Evolutionary conservation across 2,329 filamentous ascomycete species (phyloP), one percentile per base, ranked within the genome.

Genomic region (Calcarisporium arbuscula): DNA sequence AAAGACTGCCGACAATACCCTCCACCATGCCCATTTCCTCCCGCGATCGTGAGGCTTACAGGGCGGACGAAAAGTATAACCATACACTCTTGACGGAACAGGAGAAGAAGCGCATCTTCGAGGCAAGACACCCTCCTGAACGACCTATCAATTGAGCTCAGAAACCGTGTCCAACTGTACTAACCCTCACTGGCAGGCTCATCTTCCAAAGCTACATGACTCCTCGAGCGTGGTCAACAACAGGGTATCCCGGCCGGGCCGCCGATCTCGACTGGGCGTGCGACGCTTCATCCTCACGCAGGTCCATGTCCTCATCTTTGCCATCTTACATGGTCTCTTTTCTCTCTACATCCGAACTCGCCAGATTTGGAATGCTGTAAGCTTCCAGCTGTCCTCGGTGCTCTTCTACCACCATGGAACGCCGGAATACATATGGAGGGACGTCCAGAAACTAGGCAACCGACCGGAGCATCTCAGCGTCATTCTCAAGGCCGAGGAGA

Each of bases 341-440:
- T 90, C 86, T 6, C 67, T 96, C 45, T 94, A 92, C 58, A 82
- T 95, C 46, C 83, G 88, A 43, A 62, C 86, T 39, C 80, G 89
- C 38, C 80, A 87, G 54, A 77, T 79, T 36, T 92, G 87, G 64
- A 82, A 90, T 57, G 76, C 82, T 8, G 72, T 94, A 32, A 69
- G 79, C 47, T 84, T 92, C 56, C 80, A 85, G 40, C 66, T 90
- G 44, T 76, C 87, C 34, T 85, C 86, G 8, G 74, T 96, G 41
- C 70, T 94, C 35, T 89, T 90, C 58, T 92, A 98, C 65, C 94
- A 98, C 64, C 92, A 98, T 60, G 85, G 86, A 34, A 94, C 90
- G 1, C 92, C 92, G 7, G 86, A 94, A 55, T 78, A 95, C 54
- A 95, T 98, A 48, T 80, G 82, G 52, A 81, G 83, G 51, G 92